phyloP scores from a whole-genome alignment of 352 stramenopile species.

The Globisporangium takayamanum region DNA sequence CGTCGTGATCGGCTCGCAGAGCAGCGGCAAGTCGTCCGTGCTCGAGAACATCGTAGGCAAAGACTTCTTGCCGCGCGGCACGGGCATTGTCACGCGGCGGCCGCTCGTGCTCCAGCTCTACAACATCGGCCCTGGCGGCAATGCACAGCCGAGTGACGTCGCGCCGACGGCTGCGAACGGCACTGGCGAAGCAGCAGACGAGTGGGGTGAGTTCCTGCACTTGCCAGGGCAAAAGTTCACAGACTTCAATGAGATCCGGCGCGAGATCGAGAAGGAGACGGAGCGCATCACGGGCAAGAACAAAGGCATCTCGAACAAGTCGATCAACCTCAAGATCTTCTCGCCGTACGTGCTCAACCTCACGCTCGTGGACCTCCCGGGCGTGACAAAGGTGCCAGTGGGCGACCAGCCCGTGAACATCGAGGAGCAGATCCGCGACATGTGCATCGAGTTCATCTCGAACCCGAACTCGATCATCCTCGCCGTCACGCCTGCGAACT shows the following conservation, averaged over 20 bases:
- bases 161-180: slow-evolving; percentile 13
- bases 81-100: slow-evolving; percentile 97
- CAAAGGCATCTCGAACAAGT: slow-evolving; percentile 97
- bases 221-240: slow-evolving; percentile 93
- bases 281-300: slow-evolving; percentile 94
- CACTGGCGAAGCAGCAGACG: slow-evolving; percentile 44
- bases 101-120: slow-evolving; percentile 98
- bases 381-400: slow-evolving; percentile 97
- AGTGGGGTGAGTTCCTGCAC: slow-evolving; percentile 99
- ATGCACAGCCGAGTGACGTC: slow-evolving; percentile 14
- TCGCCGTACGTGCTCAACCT: slow-evolving; percentile 97
- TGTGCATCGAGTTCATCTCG: slow-evolving; percentile 97
- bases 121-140: slow-evolving; percentile 57
- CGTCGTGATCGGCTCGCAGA: slow-evolving; percentile 96
- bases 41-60: slow-evolving; percentile 94
- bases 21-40: slow-evolving; percentile 94
- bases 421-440: slow-evolving; percentile 98
- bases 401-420: slow-evolving; percentile 99
- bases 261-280: slow-evolving; percentile 98
- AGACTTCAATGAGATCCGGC: slow-evolving; percentile 95
- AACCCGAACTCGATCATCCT: slow-evolving; percentile 99
- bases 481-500: slow-evolving; percentile 98
- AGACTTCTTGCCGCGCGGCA: slow-evolving; percentile 95
- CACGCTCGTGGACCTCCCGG: slow-evolving; percentile 98
- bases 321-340: slow-evolving; percentile 99